phyloP scores from a whole-genome alignment of 257 asterid species.

The Prunella vulgaris region DNA sequence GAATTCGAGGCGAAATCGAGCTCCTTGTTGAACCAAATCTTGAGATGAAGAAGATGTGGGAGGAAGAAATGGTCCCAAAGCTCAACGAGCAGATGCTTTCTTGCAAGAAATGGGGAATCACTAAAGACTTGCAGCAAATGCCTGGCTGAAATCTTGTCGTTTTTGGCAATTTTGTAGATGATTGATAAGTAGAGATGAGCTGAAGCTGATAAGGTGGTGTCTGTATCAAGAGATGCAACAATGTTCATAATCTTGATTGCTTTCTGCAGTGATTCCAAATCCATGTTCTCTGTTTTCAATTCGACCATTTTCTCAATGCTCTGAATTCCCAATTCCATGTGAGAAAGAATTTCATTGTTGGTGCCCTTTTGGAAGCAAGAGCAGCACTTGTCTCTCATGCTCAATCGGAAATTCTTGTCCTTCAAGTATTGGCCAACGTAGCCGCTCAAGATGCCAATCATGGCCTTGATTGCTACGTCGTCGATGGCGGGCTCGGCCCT shows the following conservation, averaged over 20 bases:
- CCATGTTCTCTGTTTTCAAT: conserved; percentile 29
- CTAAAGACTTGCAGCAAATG: conserved; percentile 56
- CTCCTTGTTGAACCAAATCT: conserved; percentile 68
- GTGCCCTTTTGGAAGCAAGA: conserved; percentile 34
- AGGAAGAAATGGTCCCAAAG: conserved; percentile 84
- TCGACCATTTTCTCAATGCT: conserved; percentile 50
- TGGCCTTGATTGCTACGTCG: conserved; percentile 59
- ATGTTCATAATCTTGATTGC: conserved; percentile 45
- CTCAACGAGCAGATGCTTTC: conserved; percentile 67
- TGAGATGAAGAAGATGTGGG: conserved; percentile 82
- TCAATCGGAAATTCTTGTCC: conserved; percentile 37
- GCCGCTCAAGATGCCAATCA: conserved; percentile 57
- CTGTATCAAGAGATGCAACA: conserved; percentile 38
- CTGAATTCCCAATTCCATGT: conserved; percentile 47
- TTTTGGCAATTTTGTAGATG: conserved; percentile 50
- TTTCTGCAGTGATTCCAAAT: conserved; percentile 38
- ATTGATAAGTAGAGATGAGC: conserved; percentile 67
- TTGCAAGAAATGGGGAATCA: conserved; percentile 57
- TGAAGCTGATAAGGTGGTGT: conserved; percentile 49
- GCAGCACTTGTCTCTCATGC: conserved; percentile 41
- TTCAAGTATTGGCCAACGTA: conserved; percentile 45
- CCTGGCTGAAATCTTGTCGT: conserved; percentile 53
- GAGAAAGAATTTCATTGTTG: conserved; percentile 30
- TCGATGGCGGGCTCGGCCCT: conserved; percentile 58
- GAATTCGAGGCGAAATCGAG: conserved; percentile 37